Base-by-base conservation (phyloP, 768 basidiomycete genomes). In the Mycena amicta region DNA sequence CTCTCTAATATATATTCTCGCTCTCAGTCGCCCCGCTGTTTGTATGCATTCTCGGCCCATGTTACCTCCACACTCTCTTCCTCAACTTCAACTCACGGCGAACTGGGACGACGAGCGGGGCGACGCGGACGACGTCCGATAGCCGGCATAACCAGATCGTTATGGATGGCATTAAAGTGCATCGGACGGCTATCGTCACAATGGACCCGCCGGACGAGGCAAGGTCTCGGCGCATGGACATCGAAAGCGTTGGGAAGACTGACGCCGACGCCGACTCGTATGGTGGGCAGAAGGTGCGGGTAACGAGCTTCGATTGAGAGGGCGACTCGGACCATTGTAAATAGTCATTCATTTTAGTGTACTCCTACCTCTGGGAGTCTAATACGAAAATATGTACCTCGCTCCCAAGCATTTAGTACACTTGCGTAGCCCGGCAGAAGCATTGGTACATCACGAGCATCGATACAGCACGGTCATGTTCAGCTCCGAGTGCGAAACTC, bases 371-470 rank as follows among this genome's bases (percentile, higher is more conserved):
- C n/a, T n/a, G n/a, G n/a, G n/a, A n/a, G n/a, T n/a, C n/a, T n/a
- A n/a, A n/a, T n/a, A n/a, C n/a, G n/a, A n/a, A n/a, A n/a, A n/a
- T n/a, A 22, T 20, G 11, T 28, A 49, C 47, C 47, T 25, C 16
- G 75, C 71, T 55, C 68, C 74, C 20, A 59, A 72, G 43, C 79
- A 81, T 2, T 76, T 71, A 13, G 68, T 67, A 57, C 79, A 80
- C 62, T 76, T 81, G 55, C 72, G 70, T 51, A 80, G 61, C n/a
- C 74, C 71, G 0, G 78, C 79, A 43, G 77, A 80, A 22, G 79
- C 75, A 53, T 78, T 81, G 13, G 70, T 63, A 53, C 79, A 80
- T 68, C 75, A 77, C 41, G 78, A 76, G 63, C 79, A 82, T 37
- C 68, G 61, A 60, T 76, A 79, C 47, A 8, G 27, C 47, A 12